Evolutionary conservation across 208 protist species (phyloP), one percentile per base, ranked within the genome.

Genomic region (Entamoeba histolytica): DNA sequence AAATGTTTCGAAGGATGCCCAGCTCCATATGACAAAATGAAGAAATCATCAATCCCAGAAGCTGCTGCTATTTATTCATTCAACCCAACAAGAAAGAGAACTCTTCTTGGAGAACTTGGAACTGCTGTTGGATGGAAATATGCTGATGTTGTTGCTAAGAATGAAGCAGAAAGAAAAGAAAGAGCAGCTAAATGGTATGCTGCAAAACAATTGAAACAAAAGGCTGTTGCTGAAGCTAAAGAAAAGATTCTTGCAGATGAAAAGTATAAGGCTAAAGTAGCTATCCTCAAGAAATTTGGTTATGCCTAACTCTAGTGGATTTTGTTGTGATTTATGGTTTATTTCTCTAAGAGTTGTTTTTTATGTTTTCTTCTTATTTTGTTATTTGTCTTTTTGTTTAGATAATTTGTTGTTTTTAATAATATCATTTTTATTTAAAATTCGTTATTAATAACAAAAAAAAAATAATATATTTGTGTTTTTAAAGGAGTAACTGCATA

Each of bases 71-170:
- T 96, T 55, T 49, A 95, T 15, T 95, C 95, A 91, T 95, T 98
- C 5, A 78, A 94, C 39, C 95, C 96, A 49, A 92, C 92, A 28
- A 95, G 97, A 87, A 96, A 96, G 93, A 95, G 92, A 95, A 97
- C 95, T 91, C 92, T 94, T 14, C 95, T 99, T 14, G 97, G 96
- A 87, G 92, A 94, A 69, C 93, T 98, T 15, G 93, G 96, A 91
- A 91, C 35, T 35, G 94, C 96, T 94, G 94, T 98, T 91, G 98
- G 98, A 92, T 98, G 98, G 98, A 97, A 98, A 95, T 95, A 98
- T 95, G 92, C 73, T 73, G 95, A 93, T 39, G 95, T 97, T 91
- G 96, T 98, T 92, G 93, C 55, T 15, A 93, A 61, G n/a, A 95
- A 98, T 73, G 98, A 98, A 96, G 96, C 92, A 39, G 97, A 97